Percentiles rank a stretch among this genome's conserved stretches.
Conservation (phyloP, 2,329 filamentous ascomycete species). For the Fusarium sambucinum region DNA sequence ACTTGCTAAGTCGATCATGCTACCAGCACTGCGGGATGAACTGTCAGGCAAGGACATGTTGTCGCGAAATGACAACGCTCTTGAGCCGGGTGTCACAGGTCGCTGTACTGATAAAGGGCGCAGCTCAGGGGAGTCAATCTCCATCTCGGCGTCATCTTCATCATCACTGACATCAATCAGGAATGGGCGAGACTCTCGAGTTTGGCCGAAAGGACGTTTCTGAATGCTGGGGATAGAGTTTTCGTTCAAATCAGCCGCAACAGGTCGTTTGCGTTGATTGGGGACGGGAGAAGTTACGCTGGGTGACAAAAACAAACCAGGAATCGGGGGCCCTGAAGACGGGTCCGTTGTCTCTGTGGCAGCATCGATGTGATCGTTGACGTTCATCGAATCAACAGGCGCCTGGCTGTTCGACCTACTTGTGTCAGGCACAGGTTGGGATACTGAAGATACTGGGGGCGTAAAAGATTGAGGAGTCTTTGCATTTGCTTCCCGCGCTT, state of each 20-base stretch:
- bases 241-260: conserved; percentile 79
- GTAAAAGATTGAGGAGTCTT: conserved; percentile 32
- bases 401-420: conserved; percentile 15
- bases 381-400: conserved; percentile 1
- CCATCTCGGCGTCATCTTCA: conserved; percentile 75
- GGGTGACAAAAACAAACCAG: conserved; percentile 54
- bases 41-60: conserved; percentile 60
- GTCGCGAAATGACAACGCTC: conserved; percentile 57
- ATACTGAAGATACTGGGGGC: conserved; percentile 1
- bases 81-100: conserved; percentile 50
- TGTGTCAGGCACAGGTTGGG: conserved; percentile 7
- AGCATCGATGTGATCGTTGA: conserved; percentile 14
- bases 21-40: conserved; percentile 50
- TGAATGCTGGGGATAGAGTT: conserved; percentile 55
- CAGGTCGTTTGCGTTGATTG: conserved; percentile 56
- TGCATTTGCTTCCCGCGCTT: conserved; percentile 61
- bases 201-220: conserved; percentile 74
- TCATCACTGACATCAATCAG: conserved; percentile 88
- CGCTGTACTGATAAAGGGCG: conserved; percentile 53
- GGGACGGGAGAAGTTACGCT: conserved; percentile 40
- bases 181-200: conserved; percentile 70
- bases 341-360: conserved; percentile 24
- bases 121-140: conserved; percentile 68
- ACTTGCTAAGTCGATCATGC: conserved; percentile 58
- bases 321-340: conserved; percentile 48